A percentile compares a stretch with the other conserved stretches of the same genome.
These are phyloP conservation scores for Scorias spongiosa DNA, from an alignment of 2,329 filamentous ascomycete species.

Conservation along the genomic window DNA sequence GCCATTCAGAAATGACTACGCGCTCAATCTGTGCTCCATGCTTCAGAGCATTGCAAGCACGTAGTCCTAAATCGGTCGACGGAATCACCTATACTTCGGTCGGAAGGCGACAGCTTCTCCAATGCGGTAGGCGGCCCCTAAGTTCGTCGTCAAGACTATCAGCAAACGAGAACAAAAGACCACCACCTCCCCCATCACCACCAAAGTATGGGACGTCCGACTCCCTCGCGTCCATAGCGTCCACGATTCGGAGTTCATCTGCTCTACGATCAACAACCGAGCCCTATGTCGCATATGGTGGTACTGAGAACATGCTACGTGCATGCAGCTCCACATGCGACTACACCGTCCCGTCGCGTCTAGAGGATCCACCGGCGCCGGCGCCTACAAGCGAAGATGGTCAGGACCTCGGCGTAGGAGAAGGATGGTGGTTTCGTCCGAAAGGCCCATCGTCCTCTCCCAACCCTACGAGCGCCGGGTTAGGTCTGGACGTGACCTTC, in stretches of 20 bases:
- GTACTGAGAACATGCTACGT: constrained; percentile 65
- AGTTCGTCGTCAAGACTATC: not conserved
- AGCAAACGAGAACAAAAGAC: not conserved
- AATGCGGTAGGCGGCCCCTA: not conserved
- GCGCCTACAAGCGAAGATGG: constrained; percentile 60
- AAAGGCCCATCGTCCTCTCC: constrained; percentile 1
- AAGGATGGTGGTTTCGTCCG: constrained; percentile 64
- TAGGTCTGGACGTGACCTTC: constrained; percentile 73
- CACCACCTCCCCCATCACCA: not conserved
- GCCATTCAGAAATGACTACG: not conserved
- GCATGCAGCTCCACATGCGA: constrained; percentile 57
- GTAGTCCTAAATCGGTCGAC: not conserved
- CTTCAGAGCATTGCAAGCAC: not conserved
- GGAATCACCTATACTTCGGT: not conserved
- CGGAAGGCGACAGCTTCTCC: too few relatives aligned
- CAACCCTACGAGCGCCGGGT: constrained; percentile 14
- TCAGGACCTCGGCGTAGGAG: constrained; percentile 64
- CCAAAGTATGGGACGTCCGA: not conserved
- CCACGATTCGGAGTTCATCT: not conserved
- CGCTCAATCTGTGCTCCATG: not conserved
- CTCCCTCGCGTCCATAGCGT: not conserved
- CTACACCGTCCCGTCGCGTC: constrained; percentile 58
- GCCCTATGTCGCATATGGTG: constrained; percentile 65
- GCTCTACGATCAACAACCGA: constrained; percentile 33
- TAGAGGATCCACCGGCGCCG: constrained; percentile 44